Percentiles rank a stretch among this genome's conserved stretches.
Evolutionary conservation across 2,329 filamentous ascomycete genomes (phyloP).

Genomic region (Diaporthe citrichinensis): DNA sequence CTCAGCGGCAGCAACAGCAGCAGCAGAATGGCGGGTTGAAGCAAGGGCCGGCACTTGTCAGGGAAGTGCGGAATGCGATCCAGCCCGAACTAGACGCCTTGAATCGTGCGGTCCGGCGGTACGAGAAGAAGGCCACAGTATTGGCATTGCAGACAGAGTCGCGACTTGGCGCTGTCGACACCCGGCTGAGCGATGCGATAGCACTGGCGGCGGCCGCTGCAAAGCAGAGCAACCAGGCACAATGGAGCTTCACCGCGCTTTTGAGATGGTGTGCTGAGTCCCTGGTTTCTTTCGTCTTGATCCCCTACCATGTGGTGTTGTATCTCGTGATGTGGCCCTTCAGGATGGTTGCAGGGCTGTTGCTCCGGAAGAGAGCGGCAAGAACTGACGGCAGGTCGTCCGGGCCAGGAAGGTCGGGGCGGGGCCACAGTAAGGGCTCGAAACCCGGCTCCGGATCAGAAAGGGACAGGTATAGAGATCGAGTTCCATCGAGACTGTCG

Average conservation of each 20-base stretch:
- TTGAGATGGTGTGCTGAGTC: conserved; percentile 56
- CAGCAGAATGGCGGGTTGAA: conserved; percentile 53
- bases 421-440: conserved; percentile 45
- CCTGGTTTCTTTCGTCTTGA: conserved; percentile 51
- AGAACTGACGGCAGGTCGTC: conserved; percentile 47
- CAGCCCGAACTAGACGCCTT: conserved; percentile 90
- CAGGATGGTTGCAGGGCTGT: conserved; percentile 53
- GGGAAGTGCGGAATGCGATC: conserved; percentile 74
- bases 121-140: conserved; percentile 88
- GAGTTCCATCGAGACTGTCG: conserved; percentile 43
- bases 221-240: conserved; percentile 57
- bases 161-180: conserved; percentile 79
- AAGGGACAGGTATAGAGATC: conserved; percentile 49
- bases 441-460: conserved; percentile 51
- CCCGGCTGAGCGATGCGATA: conserved; percentile 81
- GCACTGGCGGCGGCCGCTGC: conserved; percentile 84
- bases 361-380: conserved; percentile 49
- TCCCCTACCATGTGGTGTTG: conserved; percentile 59
- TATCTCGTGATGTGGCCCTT: conserved; percentile 60
- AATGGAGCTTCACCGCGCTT: conserved; percentile 50
- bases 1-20: conserved; percentile 46
- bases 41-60: conserved; percentile 60
- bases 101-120: conserved; percentile 88
- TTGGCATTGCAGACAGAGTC: conserved; percentile 83
- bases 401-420: conserved; percentile 43